phyloP scores from a whole-genome alignment of 1,139 yeast genomes.

The Schizosaccharomyces versatilis region DNA sequence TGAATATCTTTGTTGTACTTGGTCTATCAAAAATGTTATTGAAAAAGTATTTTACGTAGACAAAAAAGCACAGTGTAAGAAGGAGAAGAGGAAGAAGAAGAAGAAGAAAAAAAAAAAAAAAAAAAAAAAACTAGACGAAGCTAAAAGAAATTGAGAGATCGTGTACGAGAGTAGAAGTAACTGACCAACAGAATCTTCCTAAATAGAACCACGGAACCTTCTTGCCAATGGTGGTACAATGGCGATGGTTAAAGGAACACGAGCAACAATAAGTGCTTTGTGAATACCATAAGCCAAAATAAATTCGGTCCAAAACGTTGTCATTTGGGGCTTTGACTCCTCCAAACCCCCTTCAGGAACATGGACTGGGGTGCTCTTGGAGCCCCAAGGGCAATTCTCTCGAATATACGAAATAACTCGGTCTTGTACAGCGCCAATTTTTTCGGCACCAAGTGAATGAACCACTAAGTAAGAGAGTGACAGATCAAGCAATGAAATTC shows the following conservation, averaged over 20 bases:
- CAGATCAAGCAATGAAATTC: conserved; percentile 46
- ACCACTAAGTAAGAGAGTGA: conserved; percentile 68
- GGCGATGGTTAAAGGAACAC: conserved; percentile 83
- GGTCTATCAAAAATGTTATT: too few relatives aligned
- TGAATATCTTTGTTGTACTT: too few relatives aligned
- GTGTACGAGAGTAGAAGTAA: too few relatives aligned
- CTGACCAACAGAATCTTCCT: too few relatives aligned
- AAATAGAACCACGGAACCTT: background rate
- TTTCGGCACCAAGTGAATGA: conserved; percentile 68
- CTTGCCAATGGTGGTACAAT: conserved; percentile 64
- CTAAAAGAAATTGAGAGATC: too few relatives aligned
- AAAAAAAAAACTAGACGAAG: too few relatives aligned
- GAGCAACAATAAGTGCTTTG: conserved; percentile 50
- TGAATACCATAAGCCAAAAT: conserved; percentile 85
- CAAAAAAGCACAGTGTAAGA: too few relatives aligned
- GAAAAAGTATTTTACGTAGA: too few relatives aligned
- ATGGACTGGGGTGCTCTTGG: conserved; percentile 15
- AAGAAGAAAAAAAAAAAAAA: too few relatives aligned
- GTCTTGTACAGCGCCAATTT: conserved; percentile 45
- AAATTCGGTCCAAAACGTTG: conserved; percentile 33
- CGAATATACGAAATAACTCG: conserved; percentile 23
- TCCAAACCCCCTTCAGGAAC: conserved; percentile 11
- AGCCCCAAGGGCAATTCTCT: conserved; percentile 21
- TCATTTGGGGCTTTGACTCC: conserved; percentile 6
- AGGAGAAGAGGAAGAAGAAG: too few relatives aligned